phyloP scores from a whole-genome alignment of 768 basidiomycete genomes.

The Tylopilus balloui region DNA sequence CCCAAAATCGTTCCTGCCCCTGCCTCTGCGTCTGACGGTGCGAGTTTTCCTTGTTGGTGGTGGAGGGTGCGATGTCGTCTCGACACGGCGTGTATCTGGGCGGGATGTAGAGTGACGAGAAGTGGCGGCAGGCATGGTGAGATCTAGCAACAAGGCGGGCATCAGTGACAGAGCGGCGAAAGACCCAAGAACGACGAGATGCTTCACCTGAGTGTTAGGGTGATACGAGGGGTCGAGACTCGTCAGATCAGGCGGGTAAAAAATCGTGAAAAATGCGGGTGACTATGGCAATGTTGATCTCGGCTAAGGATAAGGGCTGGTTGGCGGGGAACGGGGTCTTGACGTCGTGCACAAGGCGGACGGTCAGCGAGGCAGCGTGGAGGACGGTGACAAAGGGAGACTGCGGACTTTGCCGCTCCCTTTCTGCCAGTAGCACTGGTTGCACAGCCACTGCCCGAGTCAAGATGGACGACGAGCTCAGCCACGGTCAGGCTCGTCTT shows the following conservation, averaged over 20 bases:
- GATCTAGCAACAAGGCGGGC: conserved; percentile 10
- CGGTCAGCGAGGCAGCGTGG: conserved; percentile 20
- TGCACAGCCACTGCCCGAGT: background rate
- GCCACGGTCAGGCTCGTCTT: conserved; percentile 47
- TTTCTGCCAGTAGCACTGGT: conserved; percentile 25
- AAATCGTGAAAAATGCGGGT: conserved; percentile 16
- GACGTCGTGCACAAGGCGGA: conserved; percentile 13
- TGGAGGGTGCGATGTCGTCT: conserved; percentile 31
- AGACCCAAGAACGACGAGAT: conserved; percentile 25
- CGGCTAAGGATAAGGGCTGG: conserved; percentile 14
- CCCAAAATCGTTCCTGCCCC: conserved; percentile 52
- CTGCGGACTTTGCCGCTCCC: conserved; percentile 27
- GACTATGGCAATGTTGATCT: conserved; percentile 8
- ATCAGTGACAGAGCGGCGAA: conserved; percentile 16
- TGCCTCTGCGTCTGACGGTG: conserved; percentile 57
- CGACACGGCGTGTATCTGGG: conserved; percentile 27
- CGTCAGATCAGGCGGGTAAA: conserved; percentile 22
- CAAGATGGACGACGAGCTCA: background rate
- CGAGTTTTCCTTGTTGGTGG: conserved; percentile 35
- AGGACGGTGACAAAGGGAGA: conserved; percentile 26
- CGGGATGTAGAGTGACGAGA: conserved; percentile 33
- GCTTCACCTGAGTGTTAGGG: conserved; percentile 34
- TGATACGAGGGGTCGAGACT: conserved; percentile 26
- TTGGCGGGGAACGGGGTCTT: background rate
- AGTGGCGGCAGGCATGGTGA: conserved; percentile 45